Percentiles rank a stretch among this genome's conserved stretches.
Evolutionary conservation across 371 early-diverging fungal species (phyloP).

Genomic region (Basidiobolus meristosporus): DNA sequence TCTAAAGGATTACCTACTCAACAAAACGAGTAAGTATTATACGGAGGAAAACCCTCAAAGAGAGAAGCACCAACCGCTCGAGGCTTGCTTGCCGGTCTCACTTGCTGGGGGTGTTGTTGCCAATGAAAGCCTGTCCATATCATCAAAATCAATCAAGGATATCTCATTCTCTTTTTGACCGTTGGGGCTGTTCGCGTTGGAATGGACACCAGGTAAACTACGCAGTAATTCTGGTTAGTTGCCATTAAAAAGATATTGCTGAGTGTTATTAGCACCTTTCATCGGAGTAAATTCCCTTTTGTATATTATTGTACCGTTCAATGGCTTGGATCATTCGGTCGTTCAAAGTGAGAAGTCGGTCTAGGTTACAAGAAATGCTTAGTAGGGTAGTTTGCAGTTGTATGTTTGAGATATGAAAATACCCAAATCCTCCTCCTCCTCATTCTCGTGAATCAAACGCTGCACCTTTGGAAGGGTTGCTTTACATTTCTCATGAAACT

Average conservation of each 20-base stretch:
- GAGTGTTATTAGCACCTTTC: not conserved
- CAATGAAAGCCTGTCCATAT: not conserved
- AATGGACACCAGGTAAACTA: too few relatives aligned
- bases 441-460: slow-evolving; percentile 35
- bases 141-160: too few relatives aligned
- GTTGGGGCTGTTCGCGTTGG: too few relatives aligned
- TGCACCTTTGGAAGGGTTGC: slow-evolving; percentile 49
- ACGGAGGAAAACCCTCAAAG: not conserved
- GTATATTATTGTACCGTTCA: slow-evolving; percentile 49
- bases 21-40: slow-evolving; percentile 8
- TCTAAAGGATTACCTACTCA: slow-evolving; percentile 12
- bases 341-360: slow-evolving; percentile 49
- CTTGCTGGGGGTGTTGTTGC: not conserved
- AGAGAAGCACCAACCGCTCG: not conserved
- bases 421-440: slow-evolving; percentile 44
- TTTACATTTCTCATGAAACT: slow-evolving; percentile 22
- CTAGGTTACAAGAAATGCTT: slow-evolving; percentile 6
- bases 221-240: too few relatives aligned
- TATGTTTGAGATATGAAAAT: slow-evolving; percentile 1
- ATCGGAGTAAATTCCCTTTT: slow-evolving; percentile 31
- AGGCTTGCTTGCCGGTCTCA: not conserved
- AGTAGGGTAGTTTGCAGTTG: not conserved
- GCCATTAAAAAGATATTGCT: not conserved
- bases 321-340: slow-evolving; percentile 64
- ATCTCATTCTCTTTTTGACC: too few relatives aligned